Percentiles rank a stretch among this genome's conserved stretches.
Conservation (phyloP, 2,329 filamentous ascomycete species). For the Colletotrichum trifolii region DNA sequence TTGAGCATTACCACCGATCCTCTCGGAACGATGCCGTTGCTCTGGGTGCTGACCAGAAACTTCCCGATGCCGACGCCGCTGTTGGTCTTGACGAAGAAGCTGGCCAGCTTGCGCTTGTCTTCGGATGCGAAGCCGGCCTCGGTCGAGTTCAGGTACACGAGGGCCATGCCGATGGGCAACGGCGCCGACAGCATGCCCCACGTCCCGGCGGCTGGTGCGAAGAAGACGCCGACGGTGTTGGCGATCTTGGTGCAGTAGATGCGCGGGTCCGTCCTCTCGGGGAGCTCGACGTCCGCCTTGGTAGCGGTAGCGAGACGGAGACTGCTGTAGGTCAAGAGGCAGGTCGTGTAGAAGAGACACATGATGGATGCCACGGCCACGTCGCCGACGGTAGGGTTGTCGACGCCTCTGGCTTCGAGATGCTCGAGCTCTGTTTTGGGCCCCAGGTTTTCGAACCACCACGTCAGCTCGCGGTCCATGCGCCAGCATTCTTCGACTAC, state of each 20-base stretch:
- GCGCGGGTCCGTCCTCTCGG: slow-evolving; percentile 25
- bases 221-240: slow-evolving; percentile 33
- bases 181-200: slow-evolving; percentile 33
- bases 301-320: slow-evolving; percentile 25
- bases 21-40: slow-evolving; percentile 6
- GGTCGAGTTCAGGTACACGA: slow-evolving; percentile 34
- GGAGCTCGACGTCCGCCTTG: not conserved
- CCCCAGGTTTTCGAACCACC: slow-evolving; percentile 28
- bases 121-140: slow-evolving; percentile 22
- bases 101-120: slow-evolving; percentile 23
- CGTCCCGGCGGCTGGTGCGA: slow-evolving; percentile 31
- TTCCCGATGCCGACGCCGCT: slow-evolving; percentile 29
- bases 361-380: slow-evolving; percentile 32
- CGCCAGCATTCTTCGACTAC: slow-evolving; percentile 36
- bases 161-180: slow-evolving; percentile 34
- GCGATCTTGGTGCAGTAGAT: slow-evolving; percentile 36
- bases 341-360: slow-evolving; percentile 26
- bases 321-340: slow-evolving; percentile 34
- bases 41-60: slow-evolving; percentile 27
- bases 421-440: slow-evolving; percentile 18
- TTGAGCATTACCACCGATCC: not conserved
- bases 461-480: slow-evolving; percentile 22
- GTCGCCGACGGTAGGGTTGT: slow-evolving; percentile 30
- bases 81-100: slow-evolving; percentile 25
- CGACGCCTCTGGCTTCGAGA: slow-evolving; percentile 7